Evolutionary conservation across 179 eudicot genomes (phyloP), one percentile per base, ranked within the genome.

Genomic region (Monotropa hypopitys): DNA sequence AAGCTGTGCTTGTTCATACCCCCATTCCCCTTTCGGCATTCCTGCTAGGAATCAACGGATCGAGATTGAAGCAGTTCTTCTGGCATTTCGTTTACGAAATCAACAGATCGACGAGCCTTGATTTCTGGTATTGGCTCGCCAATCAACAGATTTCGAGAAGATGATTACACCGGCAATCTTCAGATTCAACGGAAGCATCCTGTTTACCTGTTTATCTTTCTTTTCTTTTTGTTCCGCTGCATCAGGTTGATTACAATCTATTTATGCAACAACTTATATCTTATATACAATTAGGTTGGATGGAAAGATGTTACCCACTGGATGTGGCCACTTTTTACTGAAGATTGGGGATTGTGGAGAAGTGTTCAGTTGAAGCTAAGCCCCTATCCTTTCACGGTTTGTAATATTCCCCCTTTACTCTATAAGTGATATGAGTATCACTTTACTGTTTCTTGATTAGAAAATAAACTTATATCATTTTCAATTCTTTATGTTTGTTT

Each of bases 251-350:
- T 69, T 21, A 21, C 35, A 61, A 32, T 54, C 18, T 42, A 7
- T 72, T 72, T 43, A 72, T 43, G 33, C 69, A 32, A 33, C 35
- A 49, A 49, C 57, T 75, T 75, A 65, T 56, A 20, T 70, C 76
- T 49, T 72, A 47, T 61, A 10, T 79, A 51, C 18, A 70, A 57
- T 47, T 83, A 90, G 93, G 84, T 88, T 49, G 85, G 88, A 32
- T 95, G 99, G 99, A 88, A 81, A 81, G 97, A 95, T 83, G 90
- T 95, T 61, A 85, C 80, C 67, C 99, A 93, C 75, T 95, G 99
- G 99, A 87, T 95, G 92, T 95, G 99, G 99, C 99, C 99, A 69
- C 92, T 95, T 74, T 95, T 93, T 81, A 79, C 95, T 33, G 96
- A 95, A 70, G 97, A 95, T 57, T 93, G 97, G 95, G 98, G 87